Evolutionary conservation across 768 basidiomycete species (phyloP).

Genomic region (Rhodosporidiobolus odoratus): DNA sequence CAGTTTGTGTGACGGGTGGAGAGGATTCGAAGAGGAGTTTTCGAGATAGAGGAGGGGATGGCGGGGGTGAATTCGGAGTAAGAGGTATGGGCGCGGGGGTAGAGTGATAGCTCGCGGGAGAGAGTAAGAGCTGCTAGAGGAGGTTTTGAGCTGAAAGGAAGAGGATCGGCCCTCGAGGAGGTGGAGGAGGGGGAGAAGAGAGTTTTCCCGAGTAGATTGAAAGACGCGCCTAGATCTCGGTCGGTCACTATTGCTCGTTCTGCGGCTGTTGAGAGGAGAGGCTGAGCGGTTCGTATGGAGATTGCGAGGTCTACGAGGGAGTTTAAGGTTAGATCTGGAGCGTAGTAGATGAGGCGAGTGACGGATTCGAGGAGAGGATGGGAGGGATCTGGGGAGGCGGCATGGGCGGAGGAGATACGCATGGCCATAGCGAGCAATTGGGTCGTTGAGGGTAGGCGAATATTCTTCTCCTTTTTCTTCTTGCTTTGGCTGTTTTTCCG

Average conservation of each 20-base stretch:
- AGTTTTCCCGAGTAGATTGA: slow-evolving; percentile 6
- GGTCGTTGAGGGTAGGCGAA: too few relatives aligned
- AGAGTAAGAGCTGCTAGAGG: not conserved
- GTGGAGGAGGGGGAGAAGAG: not conserved
- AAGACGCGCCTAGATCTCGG: not conserved
- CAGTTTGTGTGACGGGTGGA: slow-evolving; percentile 11
- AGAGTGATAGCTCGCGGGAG: slow-evolving; percentile 13
- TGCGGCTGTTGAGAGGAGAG: slow-evolving; percentile 11
- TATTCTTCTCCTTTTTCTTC: too few relatives aligned
- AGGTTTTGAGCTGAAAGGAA: too few relatives aligned
- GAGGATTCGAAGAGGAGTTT: slow-evolving; percentile 5
- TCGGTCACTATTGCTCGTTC: not conserved
- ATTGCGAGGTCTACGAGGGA: slow-evolving; percentile 7
- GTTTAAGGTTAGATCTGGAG: not conserved
- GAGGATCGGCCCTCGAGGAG: too few relatives aligned
- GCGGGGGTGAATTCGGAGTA: not conserved
- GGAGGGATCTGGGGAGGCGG: too few relatives aligned
- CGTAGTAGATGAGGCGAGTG: not conserved
- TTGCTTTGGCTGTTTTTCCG: too few relatives aligned
- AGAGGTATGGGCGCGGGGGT: not conserved
- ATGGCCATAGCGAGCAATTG: too few relatives aligned
- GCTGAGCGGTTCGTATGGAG: not conserved
- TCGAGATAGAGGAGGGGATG: not conserved
- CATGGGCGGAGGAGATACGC: too few relatives aligned
- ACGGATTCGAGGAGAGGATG: not conserved